Base-by-base conservation (phyloP, 1,284 basidiomycete genomes). In the Cystobasidiaceae sp. region DNA sequence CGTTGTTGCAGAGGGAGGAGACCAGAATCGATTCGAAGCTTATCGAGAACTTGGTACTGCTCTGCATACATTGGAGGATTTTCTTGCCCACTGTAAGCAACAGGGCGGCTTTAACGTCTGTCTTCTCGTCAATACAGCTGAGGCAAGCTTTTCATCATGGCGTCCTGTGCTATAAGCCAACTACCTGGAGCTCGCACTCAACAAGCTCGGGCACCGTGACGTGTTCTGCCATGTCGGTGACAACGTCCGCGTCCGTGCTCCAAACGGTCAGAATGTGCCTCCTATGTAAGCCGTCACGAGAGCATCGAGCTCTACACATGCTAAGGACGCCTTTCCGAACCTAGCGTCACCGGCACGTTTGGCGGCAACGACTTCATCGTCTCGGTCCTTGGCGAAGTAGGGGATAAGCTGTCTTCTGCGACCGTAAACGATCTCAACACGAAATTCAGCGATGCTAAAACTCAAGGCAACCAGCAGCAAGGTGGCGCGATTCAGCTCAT, bases 221-320 rank as follows among this genome's bases (percentile, higher is more conserved):
- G 86, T 96, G 2, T 97, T 96, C 78, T 77, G 85, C n/a, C 92
- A 97, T 73, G 89, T 96, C 34, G 93, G 93, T 11, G 86, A 89
- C 69, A 83, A 87, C 65, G 86, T 88, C 45, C 82, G 85, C 48
- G 80, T 96, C 27, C 85, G 86, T 64, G 85, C 88, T 25, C 89
- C 86, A 0, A 84, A 86, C 67, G 90, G 92, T 3, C 82, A 83
- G 68, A 80, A 80, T 75, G 88, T 92, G 25, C 84, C 87, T 2
- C 91, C 90, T 0, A 81, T 64, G 60, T 64, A 57, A 48, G 62
- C 34, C 17, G 30, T 8, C 34, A 33, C 6, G 8, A 25, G 8
- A 27, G 30, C 39, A 6, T 34, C 7, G 28, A 15, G 5, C 8
- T 41, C 4, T 15, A 43, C 25, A 8, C 13, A 15, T 28, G 6